Evolutionary conservation across 1,284 basidiomycete genomes (phyloP).

Genomic region (Trametes sp.): DNA sequence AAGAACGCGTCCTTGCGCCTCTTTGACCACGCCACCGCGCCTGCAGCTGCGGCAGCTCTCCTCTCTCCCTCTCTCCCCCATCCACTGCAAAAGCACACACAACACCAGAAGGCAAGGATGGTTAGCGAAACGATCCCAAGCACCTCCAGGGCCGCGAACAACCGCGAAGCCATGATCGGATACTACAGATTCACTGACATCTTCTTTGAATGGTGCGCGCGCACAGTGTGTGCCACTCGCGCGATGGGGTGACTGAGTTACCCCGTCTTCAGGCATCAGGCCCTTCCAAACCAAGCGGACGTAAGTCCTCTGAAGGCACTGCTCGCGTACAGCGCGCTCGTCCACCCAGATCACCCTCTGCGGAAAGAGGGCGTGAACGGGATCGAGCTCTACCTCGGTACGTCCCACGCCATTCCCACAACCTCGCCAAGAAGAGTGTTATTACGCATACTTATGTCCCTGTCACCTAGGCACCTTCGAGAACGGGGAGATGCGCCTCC

Average conservation of each 20-base stretch:
- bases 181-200: conserved; percentile 85
- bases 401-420: conserved; percentile 18
- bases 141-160: background rate
- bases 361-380: conserved; percentile 66
- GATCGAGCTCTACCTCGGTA: conserved; percentile 77
- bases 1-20: conserved; percentile 20
- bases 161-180: conserved; percentile 44
- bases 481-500: conserved; percentile 71
- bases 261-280: conserved; percentile 49
- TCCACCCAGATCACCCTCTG: conserved; percentile 78
- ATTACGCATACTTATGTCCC: conserved; percentile 14
- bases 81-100: background rate
- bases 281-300: conserved; percentile 56
- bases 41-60: conserved; percentile 26
- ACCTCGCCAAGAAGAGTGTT: background rate
- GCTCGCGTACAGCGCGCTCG: conserved; percentile 69
- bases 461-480: conserved; percentile 57
- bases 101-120: conserved; percentile 5
- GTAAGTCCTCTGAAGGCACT: conserved; percentile 72
- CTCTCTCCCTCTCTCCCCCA: conserved; percentile 3
- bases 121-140: conserved; percentile 1
- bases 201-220: conserved; percentile 70
- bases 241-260: background rate
- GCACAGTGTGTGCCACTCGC: conserved; percentile 3
- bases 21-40: conserved; percentile 5